A percentile compares a stretch with the other conserved stretches of the same genome.
Evolutionary conservation across 345 rosid species (phyloP).

Genomic region (Acer saccharum): DNA sequence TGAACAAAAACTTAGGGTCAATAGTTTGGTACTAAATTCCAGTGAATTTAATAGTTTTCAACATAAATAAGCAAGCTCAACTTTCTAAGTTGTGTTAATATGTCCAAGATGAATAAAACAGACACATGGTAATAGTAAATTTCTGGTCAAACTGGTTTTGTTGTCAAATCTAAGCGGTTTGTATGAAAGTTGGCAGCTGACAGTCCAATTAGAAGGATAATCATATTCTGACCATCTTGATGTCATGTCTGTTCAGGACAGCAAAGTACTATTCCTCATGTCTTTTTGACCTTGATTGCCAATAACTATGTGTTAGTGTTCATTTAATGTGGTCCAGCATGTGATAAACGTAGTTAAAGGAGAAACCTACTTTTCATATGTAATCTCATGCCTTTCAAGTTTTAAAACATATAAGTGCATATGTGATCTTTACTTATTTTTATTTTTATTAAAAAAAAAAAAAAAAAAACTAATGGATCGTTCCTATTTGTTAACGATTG

Average conservation of each 20-base stretch:
- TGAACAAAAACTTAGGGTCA: not conserved
- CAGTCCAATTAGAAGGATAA: not conserved
- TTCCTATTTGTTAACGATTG: slow-evolving; percentile 13
- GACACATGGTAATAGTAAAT: not conserved
- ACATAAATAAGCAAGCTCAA: not conserved
- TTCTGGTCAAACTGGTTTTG: not conserved
- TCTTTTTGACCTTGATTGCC: not conserved
- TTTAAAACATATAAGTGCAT: not conserved
- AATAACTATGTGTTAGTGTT: not conserved
- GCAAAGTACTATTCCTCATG: not conserved
- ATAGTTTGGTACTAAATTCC: not conserved
- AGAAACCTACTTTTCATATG: not conserved
- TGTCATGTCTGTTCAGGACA: not conserved
- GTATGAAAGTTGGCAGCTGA: not conserved
- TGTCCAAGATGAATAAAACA: not conserved
- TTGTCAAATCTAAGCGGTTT: not conserved
- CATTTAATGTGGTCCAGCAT: not conserved
- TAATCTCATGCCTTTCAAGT: not conserved
- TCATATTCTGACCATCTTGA: not conserved
- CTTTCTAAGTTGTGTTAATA: not conserved
- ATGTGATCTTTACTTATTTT: not conserved
- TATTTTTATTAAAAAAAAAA: not conserved
- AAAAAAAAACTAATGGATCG: not conserved
- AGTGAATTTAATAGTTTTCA: not conserved
- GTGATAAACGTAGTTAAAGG: not conserved